phyloP scores from a whole-genome alignment of 2,329 filamentous ascomycete genomes.

The Colletotrichum sp. region DNA sequence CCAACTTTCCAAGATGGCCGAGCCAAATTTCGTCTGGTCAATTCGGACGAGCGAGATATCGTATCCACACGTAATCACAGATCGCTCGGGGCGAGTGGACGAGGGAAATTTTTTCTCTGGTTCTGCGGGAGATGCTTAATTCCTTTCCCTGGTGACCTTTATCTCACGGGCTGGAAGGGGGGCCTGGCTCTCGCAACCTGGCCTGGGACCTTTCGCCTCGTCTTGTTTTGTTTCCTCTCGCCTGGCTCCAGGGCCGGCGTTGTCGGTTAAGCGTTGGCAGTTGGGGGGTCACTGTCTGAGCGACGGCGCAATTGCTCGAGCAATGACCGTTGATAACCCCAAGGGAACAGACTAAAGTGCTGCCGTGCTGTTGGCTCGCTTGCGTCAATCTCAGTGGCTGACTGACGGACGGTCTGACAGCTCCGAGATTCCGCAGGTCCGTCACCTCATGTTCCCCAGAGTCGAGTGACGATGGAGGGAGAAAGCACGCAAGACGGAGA shows the following conservation, averaged over 20 bases:
- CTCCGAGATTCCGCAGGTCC: background rate
- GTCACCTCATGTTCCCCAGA: background rate
- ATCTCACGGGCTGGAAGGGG: background rate
- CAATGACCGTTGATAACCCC: background rate
- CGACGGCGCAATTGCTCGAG: background rate
- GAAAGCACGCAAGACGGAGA: background rate
- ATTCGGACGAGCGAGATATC: slow-evolving; percentile 7
- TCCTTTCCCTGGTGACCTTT: background rate
- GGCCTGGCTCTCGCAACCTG: background rate
- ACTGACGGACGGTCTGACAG: slow-evolving; percentile 1
- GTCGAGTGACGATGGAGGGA: background rate
- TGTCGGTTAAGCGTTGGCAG: background rate
- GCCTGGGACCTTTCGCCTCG: background rate
- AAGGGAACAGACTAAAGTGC: background rate
- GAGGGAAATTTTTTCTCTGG: background rate
- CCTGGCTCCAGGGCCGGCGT: background rate
- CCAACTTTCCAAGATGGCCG: background rate
- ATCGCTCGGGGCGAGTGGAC: background rate
- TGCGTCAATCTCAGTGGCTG: slow-evolving; percentile 1
- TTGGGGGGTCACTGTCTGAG: background rate
- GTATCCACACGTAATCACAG: slow-evolving; percentile 16
- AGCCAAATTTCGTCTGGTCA: background rate
- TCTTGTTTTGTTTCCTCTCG: background rate
- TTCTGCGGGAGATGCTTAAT: slow-evolving; percentile 8
- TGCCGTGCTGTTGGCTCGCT: background rate